These are phyloP conservation scores for Aspergillus saccharolyticus DNA, from an alignment of 495 filamentous ascomycete genomes.

Conservation along the genomic window DNA sequence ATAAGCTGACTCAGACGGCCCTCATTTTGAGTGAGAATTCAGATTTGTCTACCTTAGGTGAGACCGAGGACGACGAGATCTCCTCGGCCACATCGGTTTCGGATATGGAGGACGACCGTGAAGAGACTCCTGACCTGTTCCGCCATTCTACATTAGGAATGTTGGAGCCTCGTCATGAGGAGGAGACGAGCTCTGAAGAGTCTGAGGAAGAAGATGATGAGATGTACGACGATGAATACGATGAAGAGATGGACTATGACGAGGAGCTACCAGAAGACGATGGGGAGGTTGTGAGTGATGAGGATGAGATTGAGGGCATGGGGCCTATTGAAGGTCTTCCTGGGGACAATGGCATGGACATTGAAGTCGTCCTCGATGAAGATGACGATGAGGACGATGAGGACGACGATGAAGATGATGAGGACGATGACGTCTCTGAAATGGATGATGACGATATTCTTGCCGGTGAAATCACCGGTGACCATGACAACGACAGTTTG, in stretches of 20 bases:
- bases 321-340: slow-evolving; percentile 80
- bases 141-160: slow-evolving; percentile 94
- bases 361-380: slow-evolving; percentile 80
- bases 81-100: slow-evolving; percentile 86
- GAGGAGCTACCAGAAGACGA: slow-evolving; percentile 72
- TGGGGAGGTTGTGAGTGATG: slow-evolving; percentile 82
- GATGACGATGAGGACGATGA: slow-evolving; percentile 57
- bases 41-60: slow-evolving; percentile 63
- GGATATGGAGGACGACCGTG: slow-evolving; percentile 79
- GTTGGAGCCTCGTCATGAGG: slow-evolving; percentile 78
- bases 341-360: slow-evolving; percentile 68
- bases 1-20: slow-evolving; percentile 81
- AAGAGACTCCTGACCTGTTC: slow-evolving; percentile 96
- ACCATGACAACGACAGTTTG: slow-evolving; percentile 61
- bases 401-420: slow-evolving; percentile 62
- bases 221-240: slow-evolving; percentile 80
- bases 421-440: slow-evolving; percentile 54
- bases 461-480: slow-evolving; percentile 52
- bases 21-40: slow-evolving; percentile 73
- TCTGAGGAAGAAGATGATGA: slow-evolving; percentile 74
- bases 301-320: slow-evolving; percentile 73
- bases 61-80: slow-evolving; percentile 80
- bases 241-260: slow-evolving; percentile 86
- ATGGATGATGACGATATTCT: slow-evolving; percentile 52
- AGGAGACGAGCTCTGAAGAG: slow-evolving; percentile 60